A percentile compares a stretch with the other conserved stretches of the same genome.
Conservation (phyloP, 2,329 filamentous ascomycete species). For the Nemania sp. region DNA sequence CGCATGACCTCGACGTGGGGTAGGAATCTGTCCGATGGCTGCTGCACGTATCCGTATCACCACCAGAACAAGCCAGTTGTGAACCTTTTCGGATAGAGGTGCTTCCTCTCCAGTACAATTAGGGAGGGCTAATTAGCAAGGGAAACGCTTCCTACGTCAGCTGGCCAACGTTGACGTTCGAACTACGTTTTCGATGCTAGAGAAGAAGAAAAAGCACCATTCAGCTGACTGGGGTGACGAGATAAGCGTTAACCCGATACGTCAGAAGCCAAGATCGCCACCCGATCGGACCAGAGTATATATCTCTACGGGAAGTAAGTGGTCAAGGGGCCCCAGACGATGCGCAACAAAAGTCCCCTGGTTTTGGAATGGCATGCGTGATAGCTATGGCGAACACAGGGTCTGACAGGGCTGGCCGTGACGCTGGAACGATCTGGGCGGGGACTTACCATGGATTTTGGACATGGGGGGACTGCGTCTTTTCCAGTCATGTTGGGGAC, state of each 20-base stretch:
- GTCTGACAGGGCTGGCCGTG: neutral
- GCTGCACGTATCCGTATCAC: neutral
- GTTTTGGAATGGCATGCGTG: neutral
- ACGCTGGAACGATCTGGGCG: neutral
- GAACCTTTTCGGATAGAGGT: neutral
- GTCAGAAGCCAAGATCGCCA: conserved; percentile 1
- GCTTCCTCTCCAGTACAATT: neutral
- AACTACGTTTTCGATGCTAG: conserved; percentile 8
- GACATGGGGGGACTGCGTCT: conserved; percentile 1
- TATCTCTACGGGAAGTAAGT: neutral
- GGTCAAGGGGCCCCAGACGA: conserved; percentile 7
- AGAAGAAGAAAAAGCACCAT: neutral
- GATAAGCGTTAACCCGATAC: neutral
- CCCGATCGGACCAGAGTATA: neutral
- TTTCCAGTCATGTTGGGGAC: neutral
- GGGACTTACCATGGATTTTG: neutral
- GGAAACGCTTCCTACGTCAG: conserved; percentile 5
- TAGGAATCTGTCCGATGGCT: neutral
- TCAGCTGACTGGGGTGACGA: conserved; percentile 5
- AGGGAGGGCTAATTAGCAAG: neutral
- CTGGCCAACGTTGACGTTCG: neutral
- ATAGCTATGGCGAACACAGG: neutral
- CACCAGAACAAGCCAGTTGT: neutral
- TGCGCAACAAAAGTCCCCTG: neutral
- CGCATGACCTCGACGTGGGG: neutral